Evolutionary conservation across 2,329 filamentous ascomycete genomes (phyloP).

Genomic region (Didymella lethalis): DNA sequence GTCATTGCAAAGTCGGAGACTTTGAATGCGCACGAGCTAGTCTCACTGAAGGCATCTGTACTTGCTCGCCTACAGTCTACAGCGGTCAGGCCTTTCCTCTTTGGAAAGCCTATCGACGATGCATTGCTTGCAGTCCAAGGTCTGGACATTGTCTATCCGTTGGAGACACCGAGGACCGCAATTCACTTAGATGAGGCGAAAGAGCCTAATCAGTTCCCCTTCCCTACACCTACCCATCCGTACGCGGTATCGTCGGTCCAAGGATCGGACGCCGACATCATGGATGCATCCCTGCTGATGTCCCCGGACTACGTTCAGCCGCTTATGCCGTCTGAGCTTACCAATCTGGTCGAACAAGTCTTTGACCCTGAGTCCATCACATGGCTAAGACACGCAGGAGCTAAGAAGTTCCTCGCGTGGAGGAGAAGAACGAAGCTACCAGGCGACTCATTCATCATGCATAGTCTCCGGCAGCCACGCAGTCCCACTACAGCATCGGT

Average conservation of each 20-base stretch:
- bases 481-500: slow-evolving; percentile 42
- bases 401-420: slow-evolving; percentile 82
- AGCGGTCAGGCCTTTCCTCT: slow-evolving; percentile 71
- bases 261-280: slow-evolving; percentile 76
- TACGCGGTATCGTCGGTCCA: slow-evolving; percentile 81
- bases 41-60: slow-evolving; percentile 67
- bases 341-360: slow-evolving; percentile 71
- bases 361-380: slow-evolving; percentile 81
- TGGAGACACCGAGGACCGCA: slow-evolving; percentile 5
- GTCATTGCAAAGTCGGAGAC: slow-evolving; percentile 80
- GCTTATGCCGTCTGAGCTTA: slow-evolving; percentile 77
- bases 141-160: slow-evolving; percentile 31
- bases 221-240: slow-evolving; percentile 56
- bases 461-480: slow-evolving; percentile 34
- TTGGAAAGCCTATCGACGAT: slow-evolving; percentile 58
- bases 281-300: slow-evolving; percentile 95
- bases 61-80: slow-evolving; percentile 63
- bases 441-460: slow-evolving; percentile 39
- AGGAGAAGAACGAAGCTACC: slow-evolving; percentile 55
- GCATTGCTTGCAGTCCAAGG: slow-evolving; percentile 47
- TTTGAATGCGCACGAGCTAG: slow-evolving; percentile 65
- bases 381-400: slow-evolving; percentile 82
- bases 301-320: slow-evolving; percentile 88
- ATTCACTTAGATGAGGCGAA: slow-evolving; percentile 5
- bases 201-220: slow-evolving; percentile 39